Percentiles rank a stretch among this genome's conserved stretches.
Conservation (phyloP, 495 filamentous ascomycete species). For the Penicillium pancosmium region DNA sequence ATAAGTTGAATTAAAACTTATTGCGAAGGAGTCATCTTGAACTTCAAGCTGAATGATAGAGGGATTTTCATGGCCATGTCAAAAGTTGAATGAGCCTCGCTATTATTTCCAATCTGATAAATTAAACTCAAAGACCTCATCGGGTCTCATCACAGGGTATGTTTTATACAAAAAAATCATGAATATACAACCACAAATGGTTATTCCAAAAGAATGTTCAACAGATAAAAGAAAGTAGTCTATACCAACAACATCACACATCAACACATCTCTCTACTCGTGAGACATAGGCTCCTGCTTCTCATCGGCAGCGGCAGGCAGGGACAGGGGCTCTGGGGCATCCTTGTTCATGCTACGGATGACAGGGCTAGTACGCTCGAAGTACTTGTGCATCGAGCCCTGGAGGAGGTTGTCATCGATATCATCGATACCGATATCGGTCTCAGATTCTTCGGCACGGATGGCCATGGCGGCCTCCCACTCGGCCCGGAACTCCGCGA, state of each 20-base stretch:
- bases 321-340: constrained; percentile 15
- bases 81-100: neutral
- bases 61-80: neutral
- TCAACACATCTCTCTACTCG: constrained; percentile 12
- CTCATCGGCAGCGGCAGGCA: constrained; percentile 19
- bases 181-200: neutral
- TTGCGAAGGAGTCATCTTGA: neutral
- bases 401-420: constrained; percentile 40
- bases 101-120: constrained; percentile 1
- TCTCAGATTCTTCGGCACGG: constrained; percentile 45
- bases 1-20: too few relatives aligned
- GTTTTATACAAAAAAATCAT: neutral
- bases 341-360: constrained; percentile 43
- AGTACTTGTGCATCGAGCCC: constrained; percentile 46
- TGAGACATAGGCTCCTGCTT: constrained; percentile 20
- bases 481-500: constrained; percentile 71
- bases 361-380: constrained; percentile 49
- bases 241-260: neutral
- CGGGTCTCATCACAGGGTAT: neutral
- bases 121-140: neutral
- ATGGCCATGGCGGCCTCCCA: constrained; percentile 58
- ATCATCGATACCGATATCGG: constrained; percentile 23
- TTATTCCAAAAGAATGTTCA: neutral
- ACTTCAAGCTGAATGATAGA: neutral
- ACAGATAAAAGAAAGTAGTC: neutral